phyloP scores from a whole-genome alignment of 805 yeast species.

The Candida incommunis region DNA sequence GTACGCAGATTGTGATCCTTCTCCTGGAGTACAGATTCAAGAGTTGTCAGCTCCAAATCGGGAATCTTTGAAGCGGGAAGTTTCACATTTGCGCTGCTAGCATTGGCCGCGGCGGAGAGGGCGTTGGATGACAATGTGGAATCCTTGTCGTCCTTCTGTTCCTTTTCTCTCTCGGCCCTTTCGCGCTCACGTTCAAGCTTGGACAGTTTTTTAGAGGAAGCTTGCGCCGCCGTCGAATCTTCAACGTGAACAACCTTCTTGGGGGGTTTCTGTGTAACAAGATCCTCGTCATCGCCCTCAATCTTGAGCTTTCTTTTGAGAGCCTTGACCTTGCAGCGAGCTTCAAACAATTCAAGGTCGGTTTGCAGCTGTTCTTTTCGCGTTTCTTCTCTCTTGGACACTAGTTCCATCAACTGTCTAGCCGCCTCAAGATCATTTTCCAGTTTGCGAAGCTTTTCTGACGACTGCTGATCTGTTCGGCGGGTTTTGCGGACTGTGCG shows the following conservation, averaged over 20 bases:
- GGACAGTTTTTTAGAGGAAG: conserved; percentile 6
- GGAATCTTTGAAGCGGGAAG: conserved; percentile 91
- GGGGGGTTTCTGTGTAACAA: conserved; percentile 65
- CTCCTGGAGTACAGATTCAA: conserved; percentile 55
- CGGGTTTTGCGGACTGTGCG: conserved; percentile 94
- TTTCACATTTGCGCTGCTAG: conserved; percentile 32
- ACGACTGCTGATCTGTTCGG: conserved; percentile 81
- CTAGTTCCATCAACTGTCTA: conserved; percentile 47
- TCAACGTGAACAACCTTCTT: conserved; percentile 11
- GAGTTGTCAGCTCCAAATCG: conserved; percentile 77
- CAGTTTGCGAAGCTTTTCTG: conserved; percentile 63
- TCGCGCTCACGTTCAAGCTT: conserved; percentile 16
- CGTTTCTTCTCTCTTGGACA: conserved; percentile 60
- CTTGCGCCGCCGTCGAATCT: conserved; percentile 10
- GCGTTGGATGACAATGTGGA: conserved; percentile 3
- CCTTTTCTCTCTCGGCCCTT: conserved; percentile 8
- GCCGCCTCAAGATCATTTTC: conserved; percentile 70
- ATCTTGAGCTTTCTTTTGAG: conserved; percentile 64
- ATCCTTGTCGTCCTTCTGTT: conserved; percentile 10
- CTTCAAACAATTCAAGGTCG: conserved; percentile 56
- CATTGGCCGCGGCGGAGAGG: conserved; percentile 9
- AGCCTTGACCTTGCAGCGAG: conserved; percentile 56
- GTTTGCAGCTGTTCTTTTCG: conserved; percentile 45
- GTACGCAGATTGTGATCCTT: conserved; percentile 65
- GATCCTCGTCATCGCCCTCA: conserved; percentile 73